These are phyloP conservation scores for Coprinopsis cinerea DNA, from an alignment of 768 basidiomycete genomes.

Conservation along the genomic window DNA sequence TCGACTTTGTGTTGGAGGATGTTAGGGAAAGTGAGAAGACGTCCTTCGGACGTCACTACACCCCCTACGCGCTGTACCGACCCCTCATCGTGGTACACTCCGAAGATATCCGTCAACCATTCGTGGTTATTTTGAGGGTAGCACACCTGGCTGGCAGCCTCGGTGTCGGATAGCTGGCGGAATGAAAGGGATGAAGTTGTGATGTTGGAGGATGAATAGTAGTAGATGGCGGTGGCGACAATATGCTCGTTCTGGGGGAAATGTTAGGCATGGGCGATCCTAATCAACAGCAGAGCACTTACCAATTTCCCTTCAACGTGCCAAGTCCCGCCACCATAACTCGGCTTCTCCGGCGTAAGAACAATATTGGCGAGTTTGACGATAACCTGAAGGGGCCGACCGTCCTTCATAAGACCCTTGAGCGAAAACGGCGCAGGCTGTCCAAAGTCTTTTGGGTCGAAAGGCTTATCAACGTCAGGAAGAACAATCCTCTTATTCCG, in stretches of 20 bases:
- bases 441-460: neutral
- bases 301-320: conserved; percentile 17
- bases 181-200: conserved; percentile 18
- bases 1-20: conserved; percentile 30
- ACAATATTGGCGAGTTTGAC: conserved; percentile 20
- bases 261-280: conserved; percentile 13
- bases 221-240: conserved; percentile 23
- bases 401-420: neutral
- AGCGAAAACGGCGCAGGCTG: neutral
- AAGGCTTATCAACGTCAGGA: neutral
- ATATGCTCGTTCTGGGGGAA: conserved; percentile 22
- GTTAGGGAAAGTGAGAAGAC: conserved; percentile 31
- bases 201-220: conserved; percentile 28
- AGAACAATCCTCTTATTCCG: neutral
- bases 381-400: conserved; percentile 16
- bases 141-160: conserved; percentile 1
- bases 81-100: conserved; percentile 10
- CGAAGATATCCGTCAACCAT: conserved; percentile 18
- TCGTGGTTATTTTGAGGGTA: conserved; percentile 18
- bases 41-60: conserved; percentile 23
- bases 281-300: conserved; percentile 1
- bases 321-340: conserved; percentile 15
- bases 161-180: conserved; percentile 8
- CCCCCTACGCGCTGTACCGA: conserved; percentile 21
- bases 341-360: conserved; percentile 15